Evolutionary conservation across 2,329 filamentous ascomycete genomes (phyloP).

Genomic region (Curvularia verruculosa): DNA sequence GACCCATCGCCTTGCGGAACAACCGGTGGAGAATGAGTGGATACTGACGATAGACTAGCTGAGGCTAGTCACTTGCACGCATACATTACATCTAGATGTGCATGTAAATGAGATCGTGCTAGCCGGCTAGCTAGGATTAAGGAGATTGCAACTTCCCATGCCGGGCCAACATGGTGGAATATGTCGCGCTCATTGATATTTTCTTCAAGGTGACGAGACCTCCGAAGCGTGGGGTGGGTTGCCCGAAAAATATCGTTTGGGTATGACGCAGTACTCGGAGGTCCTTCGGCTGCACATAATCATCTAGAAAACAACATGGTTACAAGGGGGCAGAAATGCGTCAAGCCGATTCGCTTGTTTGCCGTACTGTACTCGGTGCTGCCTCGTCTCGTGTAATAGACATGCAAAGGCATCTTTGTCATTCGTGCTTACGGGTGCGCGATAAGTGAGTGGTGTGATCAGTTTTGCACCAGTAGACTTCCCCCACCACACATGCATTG

Average conservation of each 20-base stretch:
- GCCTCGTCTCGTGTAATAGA: constrained; percentile 10
- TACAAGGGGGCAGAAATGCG: constrained; percentile 1
- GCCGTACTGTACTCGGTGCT: constrained; percentile 4
- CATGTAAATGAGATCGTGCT: constrained; percentile 10
- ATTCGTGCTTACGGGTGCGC: constrained; percentile 19
- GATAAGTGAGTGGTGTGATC: constrained; percentile 9
- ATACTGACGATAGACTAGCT: constrained; percentile 8
- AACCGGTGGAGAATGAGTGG: constrained; percentile 11
- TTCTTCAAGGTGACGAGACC: neutral
- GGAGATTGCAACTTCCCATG: constrained; percentile 2
- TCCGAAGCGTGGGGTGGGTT: constrained; percentile 4
- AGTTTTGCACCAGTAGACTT: neutral
- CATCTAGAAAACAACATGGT: constrained; percentile 9
- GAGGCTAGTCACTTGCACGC: constrained; percentile 12
- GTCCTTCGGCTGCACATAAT: constrained; percentile 23
- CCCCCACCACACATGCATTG: constrained; percentile 10
- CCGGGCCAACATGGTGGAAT: neutral
- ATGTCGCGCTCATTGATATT: neutral
- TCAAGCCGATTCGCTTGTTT: neutral
- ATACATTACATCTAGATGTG: constrained; percentile 25
- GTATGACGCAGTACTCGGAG: constrained; percentile 10
- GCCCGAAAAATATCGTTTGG: constrained; percentile 14
- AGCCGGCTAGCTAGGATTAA: constrained; percentile 3
- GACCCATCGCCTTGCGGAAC: constrained; percentile 1
- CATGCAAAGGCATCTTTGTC: constrained; percentile 6